phyloP scores from a whole-genome alignment of 371 early-diverging fungal species.

The Lichtheimia ornata region DNA sequence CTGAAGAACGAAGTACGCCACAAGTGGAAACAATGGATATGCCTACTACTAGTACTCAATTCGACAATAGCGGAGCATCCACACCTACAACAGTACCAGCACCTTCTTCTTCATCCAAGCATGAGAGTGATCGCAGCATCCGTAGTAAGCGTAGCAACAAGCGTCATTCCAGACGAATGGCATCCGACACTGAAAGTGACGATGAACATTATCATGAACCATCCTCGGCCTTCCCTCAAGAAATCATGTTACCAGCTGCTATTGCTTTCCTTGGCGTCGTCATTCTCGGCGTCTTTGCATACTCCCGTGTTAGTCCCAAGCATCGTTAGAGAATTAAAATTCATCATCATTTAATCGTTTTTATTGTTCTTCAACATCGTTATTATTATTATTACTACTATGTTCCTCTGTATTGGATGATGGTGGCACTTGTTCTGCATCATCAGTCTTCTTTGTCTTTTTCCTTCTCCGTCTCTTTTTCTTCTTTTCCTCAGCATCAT shows the following conservation, averaged over 20 bases:
- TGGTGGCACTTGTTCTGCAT: background rate
- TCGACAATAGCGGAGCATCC: background rate
- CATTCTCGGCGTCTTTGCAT: conserved; percentile 61
- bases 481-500: background rate
- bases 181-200: background rate
- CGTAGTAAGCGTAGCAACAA: conserved; percentile 8
- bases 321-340: conserved; percentile 11
- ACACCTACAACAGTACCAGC: background rate
- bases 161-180: conserved; percentile 6
- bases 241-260: conserved; percentile 63
- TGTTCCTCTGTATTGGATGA: too few species aligned
- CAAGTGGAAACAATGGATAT: background rate
- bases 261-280: conserved; percentile 59
- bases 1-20: background rate
- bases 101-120: background rate
- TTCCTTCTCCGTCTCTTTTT: background rate
- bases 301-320: conserved; percentile 15
- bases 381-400: background rate
- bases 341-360: conserved; percentile 2
- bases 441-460: conserved; percentile 1
- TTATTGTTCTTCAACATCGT: background rate
- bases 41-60: background rate
- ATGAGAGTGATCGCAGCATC: background rate
- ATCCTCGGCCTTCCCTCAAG: conserved; percentile 39
- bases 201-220: background rate